Evolutionary conservation across 495 filamentous ascomycete genomes (phyloP).

Genomic region (Lophiostoma macrostomum): DNA sequence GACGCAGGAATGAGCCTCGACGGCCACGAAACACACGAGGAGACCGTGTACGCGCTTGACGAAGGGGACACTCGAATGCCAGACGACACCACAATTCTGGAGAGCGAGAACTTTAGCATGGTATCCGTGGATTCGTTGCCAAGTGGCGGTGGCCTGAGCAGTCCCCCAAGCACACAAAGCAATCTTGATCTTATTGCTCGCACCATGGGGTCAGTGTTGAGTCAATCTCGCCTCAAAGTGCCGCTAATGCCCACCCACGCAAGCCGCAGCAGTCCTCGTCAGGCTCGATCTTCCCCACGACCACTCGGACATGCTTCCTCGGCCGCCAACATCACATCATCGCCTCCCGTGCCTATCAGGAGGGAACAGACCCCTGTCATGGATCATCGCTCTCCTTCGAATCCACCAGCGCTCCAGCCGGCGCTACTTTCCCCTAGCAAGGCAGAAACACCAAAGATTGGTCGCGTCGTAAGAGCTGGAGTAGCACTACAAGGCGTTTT

Average conservation of each 20-base stretch:
- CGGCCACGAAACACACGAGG: constrained; percentile 8
- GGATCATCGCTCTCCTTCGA: constrained; percentile 4
- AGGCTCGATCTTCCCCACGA: not conserved
- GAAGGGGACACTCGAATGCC: constrained; percentile 22
- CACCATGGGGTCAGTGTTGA: not conserved
- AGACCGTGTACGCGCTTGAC: constrained; percentile 17
- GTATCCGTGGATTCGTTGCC: constrained; percentile 40
- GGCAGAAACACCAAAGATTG: constrained; percentile 41
- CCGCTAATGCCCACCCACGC: not conserved
- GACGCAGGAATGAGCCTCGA: too few relatives aligned
- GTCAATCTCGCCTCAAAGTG: constrained; percentile 3
- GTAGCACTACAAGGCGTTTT: constrained; percentile 49
- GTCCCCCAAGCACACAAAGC: not conserved
- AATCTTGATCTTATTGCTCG: not conserved
- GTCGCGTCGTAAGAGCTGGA: constrained; percentile 47
- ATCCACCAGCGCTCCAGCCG: constrained; percentile 26
- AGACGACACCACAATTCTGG: constrained; percentile 37
- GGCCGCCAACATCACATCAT: not conserved
- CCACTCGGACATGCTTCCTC: too few relatives aligned
- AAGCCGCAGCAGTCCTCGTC: constrained; percentile 4
- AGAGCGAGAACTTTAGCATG: constrained; percentile 44
- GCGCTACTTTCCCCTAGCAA: constrained; percentile 7
- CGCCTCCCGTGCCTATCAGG: not conserved
- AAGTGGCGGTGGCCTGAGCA: constrained; percentile 23
- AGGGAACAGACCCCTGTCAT: constrained; percentile 18